Conservation (phyloP, 2,329 filamentous ascomycete genomes). For the Cladosporium sphaerospermum region DNA sequence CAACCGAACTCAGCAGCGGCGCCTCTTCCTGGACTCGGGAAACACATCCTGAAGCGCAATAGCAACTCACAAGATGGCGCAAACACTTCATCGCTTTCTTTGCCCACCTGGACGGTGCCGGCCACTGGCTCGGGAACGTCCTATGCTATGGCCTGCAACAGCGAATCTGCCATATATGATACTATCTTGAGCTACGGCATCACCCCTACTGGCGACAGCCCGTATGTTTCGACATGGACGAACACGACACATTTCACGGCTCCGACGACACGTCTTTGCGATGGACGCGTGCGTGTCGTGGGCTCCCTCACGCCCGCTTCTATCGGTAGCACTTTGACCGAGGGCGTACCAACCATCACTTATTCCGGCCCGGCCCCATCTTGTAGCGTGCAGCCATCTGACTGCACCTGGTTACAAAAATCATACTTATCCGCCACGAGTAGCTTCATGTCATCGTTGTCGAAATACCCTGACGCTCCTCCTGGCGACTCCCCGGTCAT, state of each 20-base stretch:
- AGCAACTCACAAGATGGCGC: constrained; percentile 1
- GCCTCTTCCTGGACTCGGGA: no score
- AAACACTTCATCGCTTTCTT: background rate
- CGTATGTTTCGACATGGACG: background rate
- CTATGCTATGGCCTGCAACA: constrained; percentile 4
- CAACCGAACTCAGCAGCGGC: no score
- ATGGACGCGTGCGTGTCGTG: constrained; percentile 2
- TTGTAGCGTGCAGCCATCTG: constrained; percentile 4
- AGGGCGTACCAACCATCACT: background rate
- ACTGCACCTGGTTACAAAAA: constrained; percentile 2
- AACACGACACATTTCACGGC: constrained; percentile 3
- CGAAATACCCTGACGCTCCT: background rate
- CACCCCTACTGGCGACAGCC: background rate
- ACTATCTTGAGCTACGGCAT: constrained; percentile 8
- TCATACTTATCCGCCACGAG: constrained; percentile 1
- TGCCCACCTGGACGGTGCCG: constrained; percentile 6
- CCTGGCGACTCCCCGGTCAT: background rate
- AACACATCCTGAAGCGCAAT: constrained; percentile 19
- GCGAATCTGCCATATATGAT: constrained; percentile 1
- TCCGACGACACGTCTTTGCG: constrained; percentile 3
- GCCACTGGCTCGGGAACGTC: constrained; percentile 7
- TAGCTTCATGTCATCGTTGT: constrained; percentile 1
- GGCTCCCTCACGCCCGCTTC: constrained; percentile 1
- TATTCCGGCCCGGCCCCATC: constrained; percentile 7
- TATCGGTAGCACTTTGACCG: background rate